Evolutionary conservation across 176 grass and related monocot genomes (phyloP).

Genomic region (Calamus simplicifolius): DNA sequence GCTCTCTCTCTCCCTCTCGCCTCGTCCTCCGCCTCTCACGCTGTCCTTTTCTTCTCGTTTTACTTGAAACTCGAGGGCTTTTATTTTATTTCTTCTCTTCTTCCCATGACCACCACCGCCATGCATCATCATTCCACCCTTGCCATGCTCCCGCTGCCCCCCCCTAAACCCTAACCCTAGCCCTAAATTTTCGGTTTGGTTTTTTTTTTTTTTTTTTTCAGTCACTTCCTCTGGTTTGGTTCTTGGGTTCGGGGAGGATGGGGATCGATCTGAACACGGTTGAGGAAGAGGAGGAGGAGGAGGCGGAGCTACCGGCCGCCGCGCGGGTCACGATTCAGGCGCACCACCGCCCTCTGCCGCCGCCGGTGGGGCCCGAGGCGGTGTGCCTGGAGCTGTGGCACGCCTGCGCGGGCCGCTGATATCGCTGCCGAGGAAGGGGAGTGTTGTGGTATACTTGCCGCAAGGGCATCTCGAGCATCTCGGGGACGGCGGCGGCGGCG

Average conservation of each 20-base stretch:
- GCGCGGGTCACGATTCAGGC: background rate
- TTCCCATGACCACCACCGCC: background rate
- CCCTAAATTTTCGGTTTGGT: background rate
- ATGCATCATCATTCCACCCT: background rate
- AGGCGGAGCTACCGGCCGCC: background rate
- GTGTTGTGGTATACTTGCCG: constrained; percentile 84
- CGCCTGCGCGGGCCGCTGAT: constrained; percentile 65
- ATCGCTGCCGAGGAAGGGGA: constrained; percentile 53
- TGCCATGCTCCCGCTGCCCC: too few species aligned
- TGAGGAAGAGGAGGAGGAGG: constrained; percentile 46
- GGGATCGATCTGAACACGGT: constrained; percentile 85
- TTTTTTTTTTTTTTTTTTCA: background rate
- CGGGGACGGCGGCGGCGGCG: constrained; percentile 11
- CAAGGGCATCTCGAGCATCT: constrained; percentile 81
- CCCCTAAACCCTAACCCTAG: background rate
- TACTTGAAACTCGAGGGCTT: too few species aligned
- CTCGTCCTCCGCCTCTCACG: background rate
- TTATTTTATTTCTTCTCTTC: background rate
- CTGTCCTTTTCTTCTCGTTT: too few species aligned
- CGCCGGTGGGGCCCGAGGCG: background rate
- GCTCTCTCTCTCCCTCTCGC: constrained; percentile 10
- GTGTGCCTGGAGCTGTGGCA: constrained; percentile 84
- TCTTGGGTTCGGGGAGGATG: constrained; percentile 27
- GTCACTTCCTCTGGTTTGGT: background rate
- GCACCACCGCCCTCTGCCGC: background rate